Evolutionary conservation across 805 yeast genomes (phyloP).

Genomic region (Sugiyamaella qingdaonensis): DNA sequence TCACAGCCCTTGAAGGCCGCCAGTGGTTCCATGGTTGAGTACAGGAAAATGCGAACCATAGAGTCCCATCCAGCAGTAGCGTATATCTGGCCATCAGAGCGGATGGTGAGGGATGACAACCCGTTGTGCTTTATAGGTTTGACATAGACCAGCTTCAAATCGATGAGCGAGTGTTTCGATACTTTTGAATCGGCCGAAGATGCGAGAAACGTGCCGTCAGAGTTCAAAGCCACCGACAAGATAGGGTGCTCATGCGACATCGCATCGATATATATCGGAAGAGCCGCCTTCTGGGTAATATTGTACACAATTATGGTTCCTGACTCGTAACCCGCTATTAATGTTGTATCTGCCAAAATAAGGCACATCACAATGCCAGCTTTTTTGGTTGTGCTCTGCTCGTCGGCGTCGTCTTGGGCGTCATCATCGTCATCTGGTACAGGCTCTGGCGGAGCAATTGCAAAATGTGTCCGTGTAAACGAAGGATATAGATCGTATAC

Average conservation of each 20-base stretch:
- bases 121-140: constrained; percentile 29
- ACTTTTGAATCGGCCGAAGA: constrained; percentile 33
- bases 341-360: constrained; percentile 33
- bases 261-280: constrained; percentile 17
- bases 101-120: constrained; percentile 24
- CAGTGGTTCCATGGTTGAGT: constrained; percentile 27
- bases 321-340: constrained; percentile 64
- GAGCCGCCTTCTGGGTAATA: constrained; percentile 20
- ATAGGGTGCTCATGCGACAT: constrained; percentile 33
- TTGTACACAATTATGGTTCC: constrained; percentile 49
- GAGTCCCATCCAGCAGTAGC: constrained; percentile 42
- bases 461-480: constrained; percentile 10
- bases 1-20: constrained; percentile 30
- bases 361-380: constrained; percentile 69
- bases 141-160: constrained; percentile 7
- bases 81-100: constrained; percentile 23
- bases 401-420: constrained; percentile 19
- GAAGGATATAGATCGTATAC: constrained; percentile 28
- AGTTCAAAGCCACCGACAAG: constrained; percentile 24
- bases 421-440: constrained; percentile 17
- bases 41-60: constrained; percentile 31
- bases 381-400: constrained; percentile 26
- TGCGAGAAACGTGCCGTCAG: constrained; percentile 26
- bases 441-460: constrained; percentile 17
- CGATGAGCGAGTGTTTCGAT: constrained; percentile 24